Base-by-base conservation (phyloP, 768 basidiomycete genomes). In the Lyophyllum atratum region DNA sequence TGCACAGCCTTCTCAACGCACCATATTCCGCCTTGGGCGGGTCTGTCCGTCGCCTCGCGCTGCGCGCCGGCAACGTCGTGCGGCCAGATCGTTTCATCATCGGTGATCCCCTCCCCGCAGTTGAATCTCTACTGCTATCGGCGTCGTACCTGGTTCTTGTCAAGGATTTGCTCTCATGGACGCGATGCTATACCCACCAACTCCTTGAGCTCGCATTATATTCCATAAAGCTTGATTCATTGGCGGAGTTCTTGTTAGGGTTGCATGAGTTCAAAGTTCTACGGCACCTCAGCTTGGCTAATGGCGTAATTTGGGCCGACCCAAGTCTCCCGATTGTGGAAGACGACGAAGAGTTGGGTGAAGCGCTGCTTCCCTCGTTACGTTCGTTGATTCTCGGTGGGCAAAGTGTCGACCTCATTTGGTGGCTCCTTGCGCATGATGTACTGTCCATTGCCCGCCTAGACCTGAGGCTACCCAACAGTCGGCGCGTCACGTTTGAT, bases 151-250 rank as follows among this genome's bases (percentile, higher is more conserved):
- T 9, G n/a, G 43, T 54, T 14, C 34, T n/a, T n/a, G 26, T 40
- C 12, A 25, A 34, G 3, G 46, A 51, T 8, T 12, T 55, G 15
- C 12, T 55, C 5, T 33, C 49, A 5, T 61, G 49, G 44, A 49
- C 51, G 10, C 28, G 28, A 39, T 48, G 37, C 9, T 61, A 58
- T 19, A 34, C 42, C 22, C 39, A 49, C 21, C 52, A 46, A 26
- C 47, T 59, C 24, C 37, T 39, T 6, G 54, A 62, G 25, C 39
- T 62, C 28, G 49, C 56, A 2, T 39, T 62, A 4, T 58, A 52
- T 19, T 26, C n/a, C 17, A 42, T 56, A 17, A 28, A 39, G 14
- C 6, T 52, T 21, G 31, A 46, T 22, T 49, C 50, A 15, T 45
- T 59, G 14, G 10, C 25, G 29, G 25, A 26, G 11, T 56, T 62